Conservation (phyloP, 2,329 filamentous ascomycete species). For the Diplodia seriata region DNA sequence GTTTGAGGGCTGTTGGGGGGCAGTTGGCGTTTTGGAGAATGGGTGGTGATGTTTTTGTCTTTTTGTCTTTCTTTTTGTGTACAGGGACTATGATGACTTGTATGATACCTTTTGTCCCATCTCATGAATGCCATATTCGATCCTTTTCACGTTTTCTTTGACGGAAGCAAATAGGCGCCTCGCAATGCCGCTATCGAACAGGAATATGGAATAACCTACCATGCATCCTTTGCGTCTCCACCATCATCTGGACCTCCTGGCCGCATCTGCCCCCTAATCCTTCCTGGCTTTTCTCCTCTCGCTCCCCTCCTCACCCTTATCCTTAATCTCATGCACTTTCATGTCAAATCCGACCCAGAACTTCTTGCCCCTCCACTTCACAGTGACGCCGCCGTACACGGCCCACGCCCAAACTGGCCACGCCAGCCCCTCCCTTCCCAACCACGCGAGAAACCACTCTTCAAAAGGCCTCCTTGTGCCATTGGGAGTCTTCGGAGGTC, state of each 20-base stretch:
- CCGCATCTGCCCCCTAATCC: not conserved
- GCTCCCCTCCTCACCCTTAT: slow-evolving; percentile 9
- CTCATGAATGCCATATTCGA: not conserved
- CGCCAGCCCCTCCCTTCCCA: slow-evolving; percentile 81
- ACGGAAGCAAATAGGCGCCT: not conserved
- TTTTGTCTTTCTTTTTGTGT: not conserved
- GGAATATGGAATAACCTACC: not conserved
- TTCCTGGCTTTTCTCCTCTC: slow-evolving; percentile 9
- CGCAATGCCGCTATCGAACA: not conserved
- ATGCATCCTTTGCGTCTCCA: not conserved
- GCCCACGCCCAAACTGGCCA: slow-evolving; percentile 91
- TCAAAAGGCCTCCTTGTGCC: slow-evolving; percentile 63
- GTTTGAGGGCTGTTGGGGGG: not conserved
- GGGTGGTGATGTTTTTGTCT: too few relatives aligned
- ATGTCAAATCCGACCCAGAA: slow-evolving; percentile 87
- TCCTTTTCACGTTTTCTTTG: not conserved
- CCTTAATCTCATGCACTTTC: slow-evolving; percentile 69
- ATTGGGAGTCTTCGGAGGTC: slow-evolving; percentile 51
- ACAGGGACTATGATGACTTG: not conserved
- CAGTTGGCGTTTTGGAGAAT: not conserved
- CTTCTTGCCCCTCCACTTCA: slow-evolving; percentile 82
- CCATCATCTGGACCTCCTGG: not conserved
- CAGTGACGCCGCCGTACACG: slow-evolving; percentile 83
- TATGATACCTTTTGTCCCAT: not conserved
- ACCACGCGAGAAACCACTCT: slow-evolving; percentile 82